Evolutionary conservation across 2,329 filamentous ascomycete species (phyloP), one percentile per base, ranked within the genome.

Genomic region (Alternaria longipes): DNA sequence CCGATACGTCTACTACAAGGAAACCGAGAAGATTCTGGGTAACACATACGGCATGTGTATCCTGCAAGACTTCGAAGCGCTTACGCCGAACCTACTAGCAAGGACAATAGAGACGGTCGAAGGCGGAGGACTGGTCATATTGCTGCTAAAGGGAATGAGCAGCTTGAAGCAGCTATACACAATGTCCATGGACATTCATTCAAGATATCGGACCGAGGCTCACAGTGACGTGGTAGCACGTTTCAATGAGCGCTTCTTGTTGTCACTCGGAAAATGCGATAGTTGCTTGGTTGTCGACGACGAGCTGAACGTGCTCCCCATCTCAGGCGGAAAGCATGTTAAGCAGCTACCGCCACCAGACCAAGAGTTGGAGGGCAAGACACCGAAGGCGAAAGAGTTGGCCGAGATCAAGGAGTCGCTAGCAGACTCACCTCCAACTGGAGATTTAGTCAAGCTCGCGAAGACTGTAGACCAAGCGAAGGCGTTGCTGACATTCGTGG

Each of bases 41-140:
- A 97, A 98, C 79, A 99, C 95, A 44, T 99, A 95, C 77, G 94
- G 94, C 77, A 97, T 97, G 92, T 97, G 93, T 79, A 97, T 99
- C 67, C 82, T 99, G 70, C 95, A 99, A 80, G 95, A 99, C 77
- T 99, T 99, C 73, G 95, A 99, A 81, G 95, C 94, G 41, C 87
- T 99, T 69, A 99, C 95, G 9, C 95, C 95, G n/a, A 99, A 99
- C 76, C 86, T 97, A 67, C 87, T 99, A 32, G 95, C 95, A 22
- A 88, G 94, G 64, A 97, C 94, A 1, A 92, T 99, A 69, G 96
- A 99, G 82, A 99, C 96, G 0, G 96, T 99, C 5, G 94, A 99
- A 80, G 95, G 96, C 67, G 95, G 95, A 66, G 95, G 95, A 24
- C 79, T 99, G 71, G 94, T 98, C 1, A 84, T 99, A 45, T 82